Percentiles rank a stretch among this genome's conserved stretches.
These are phyloP conservation scores for Withania somnifera DNA, from an alignment of 305 asterid genomes.

Conservation along the genomic window DNA sequence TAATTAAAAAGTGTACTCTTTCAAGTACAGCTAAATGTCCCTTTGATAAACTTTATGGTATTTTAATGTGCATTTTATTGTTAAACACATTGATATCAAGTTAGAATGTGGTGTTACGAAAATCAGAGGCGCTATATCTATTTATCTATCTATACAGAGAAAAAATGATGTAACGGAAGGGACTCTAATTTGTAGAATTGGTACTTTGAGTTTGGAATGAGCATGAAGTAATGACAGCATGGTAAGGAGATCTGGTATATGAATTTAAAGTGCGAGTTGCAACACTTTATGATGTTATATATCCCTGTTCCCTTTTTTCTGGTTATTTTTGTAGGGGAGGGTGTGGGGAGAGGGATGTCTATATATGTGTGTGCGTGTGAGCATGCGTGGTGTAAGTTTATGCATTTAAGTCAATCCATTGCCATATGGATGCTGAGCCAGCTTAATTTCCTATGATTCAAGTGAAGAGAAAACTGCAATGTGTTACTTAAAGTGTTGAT, in stretches of 20 bases:
- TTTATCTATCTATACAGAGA: not conserved
- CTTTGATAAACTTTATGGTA: not conserved
- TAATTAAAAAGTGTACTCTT: not conserved
- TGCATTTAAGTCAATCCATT: not conserved
- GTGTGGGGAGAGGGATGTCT: not conserved
- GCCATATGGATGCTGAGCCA: not conserved
- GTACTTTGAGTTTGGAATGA: not conserved
- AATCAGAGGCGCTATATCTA: not conserved
- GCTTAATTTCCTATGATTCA: not conserved
- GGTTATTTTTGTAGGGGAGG: not conserved
- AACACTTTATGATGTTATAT: not conserved
- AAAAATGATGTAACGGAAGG: not conserved
- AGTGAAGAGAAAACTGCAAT: slow-evolving; percentile 5
- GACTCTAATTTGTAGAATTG: not conserved
- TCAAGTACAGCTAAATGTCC: not conserved
- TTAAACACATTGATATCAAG: not conserved
- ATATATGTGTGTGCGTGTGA: not conserved
- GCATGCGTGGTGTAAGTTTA: not conserved
- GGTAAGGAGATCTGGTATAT: not conserved
- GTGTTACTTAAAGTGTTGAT: slow-evolving; percentile 7
- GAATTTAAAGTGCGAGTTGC: not conserved
- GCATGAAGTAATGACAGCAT: not conserved
- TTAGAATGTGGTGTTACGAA: not conserved
- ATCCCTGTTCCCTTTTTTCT: not conserved
- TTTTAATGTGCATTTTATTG: not conserved